Evolutionary conservation across 2,329 filamentous ascomycete genomes (phyloP), one percentile per base, ranked within the genome.

Genomic region (Emergomyces orientalis): DNA sequence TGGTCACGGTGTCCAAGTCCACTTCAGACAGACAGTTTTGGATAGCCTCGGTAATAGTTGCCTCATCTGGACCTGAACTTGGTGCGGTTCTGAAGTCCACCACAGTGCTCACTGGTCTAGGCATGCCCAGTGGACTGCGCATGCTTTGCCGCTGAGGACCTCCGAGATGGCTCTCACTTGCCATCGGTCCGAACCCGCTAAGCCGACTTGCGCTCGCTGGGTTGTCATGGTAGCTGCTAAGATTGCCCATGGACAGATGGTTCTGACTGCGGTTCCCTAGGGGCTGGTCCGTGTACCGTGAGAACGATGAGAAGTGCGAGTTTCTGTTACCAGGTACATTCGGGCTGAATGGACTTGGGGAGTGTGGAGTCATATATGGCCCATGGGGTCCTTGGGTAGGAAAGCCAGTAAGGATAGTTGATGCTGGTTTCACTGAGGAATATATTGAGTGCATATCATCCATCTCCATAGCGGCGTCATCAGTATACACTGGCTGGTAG

Each of bases 361-460:
- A 92, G 66, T 88, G 86, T 13, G 92, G 91, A 13, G 92, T 89
- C 84, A 94, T 90, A 76, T 89, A 93, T 1, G 87, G 81, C 66
- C 69, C 76, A 65, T 67, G 76, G 66, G 85, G 86, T 25, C 74
- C 76, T 55, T 86, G 86, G 60, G 84, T 82, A 51, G 85, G 88
- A 78, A 96, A 90, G 62, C 91, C 91, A 17, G 90, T 91, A 64
- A 96, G 82, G 67, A 97, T 88, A 1, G 92, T 97, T 8, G 91
- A 88, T 4, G 91, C 82, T 75, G 92, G 80, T 82, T 93, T 88
- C 64, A 92, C 90, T 0, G 91, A 96, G 5, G 92, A 97, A 80
- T 97, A 97, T 64, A 95, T 87, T 0, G 91, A 96, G 74, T 91
- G 92, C 82, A 97, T 96, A 75, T 99, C 94, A 73, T 99, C 95